Evolutionary conservation across 495 filamentous ascomycete genomes (phyloP), one percentile per base, ranked within the genome.

Genomic region (Aspergillus heteromorphus): DNA sequence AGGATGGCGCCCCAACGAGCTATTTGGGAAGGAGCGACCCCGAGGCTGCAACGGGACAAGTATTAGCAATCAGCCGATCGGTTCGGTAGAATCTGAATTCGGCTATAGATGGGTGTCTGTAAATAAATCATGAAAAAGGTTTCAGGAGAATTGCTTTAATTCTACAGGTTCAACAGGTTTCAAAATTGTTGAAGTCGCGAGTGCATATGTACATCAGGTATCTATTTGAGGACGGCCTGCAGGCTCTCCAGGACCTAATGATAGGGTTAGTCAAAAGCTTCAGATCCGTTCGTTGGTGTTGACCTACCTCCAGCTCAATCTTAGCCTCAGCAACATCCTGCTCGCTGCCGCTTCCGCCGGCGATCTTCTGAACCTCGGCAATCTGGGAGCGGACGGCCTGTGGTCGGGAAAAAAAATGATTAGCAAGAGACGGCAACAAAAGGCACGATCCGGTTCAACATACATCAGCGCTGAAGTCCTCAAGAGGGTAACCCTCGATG

Each of bases 291-390:
- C 43, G 48, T 62, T 79, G 57, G 27, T 8, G 36, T 38, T 29
- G 21, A 56, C 57, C 38, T 76, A 96, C 93, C 88, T 97, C 93
- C 59, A 99, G 76, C 80, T 99, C 95, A 69, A 97, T 89, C 82
- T 93, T 97, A 53, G 93, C 93, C 83, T 97, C 93, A 53, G 91
- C 92, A 72, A 96, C 88, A 67, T 99, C 93, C 75, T 91, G 87
- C 83, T 97, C 93, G 71, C 91, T 96, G 64, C 93, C 93, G 66
- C 79, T 83, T 61, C 93, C 93, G 68, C 75, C 80, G 55, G 87
- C 90, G 73, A 97, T 87, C 84, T 96, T 97, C 77, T 95, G 88
- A 55, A 92, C 89, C 77, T 99, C 93, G 49, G 87, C 71, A 57
- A 97, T 87, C 77, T 96, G 72, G 54, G 62, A 48, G 27, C 62